Percentiles rank a stretch among this genome's conserved stretches.
These are phyloP conservation scores for Aspergillus baeticus DNA, from an alignment of 495 filamentous ascomycete species.

Conservation along the genomic window DNA sequence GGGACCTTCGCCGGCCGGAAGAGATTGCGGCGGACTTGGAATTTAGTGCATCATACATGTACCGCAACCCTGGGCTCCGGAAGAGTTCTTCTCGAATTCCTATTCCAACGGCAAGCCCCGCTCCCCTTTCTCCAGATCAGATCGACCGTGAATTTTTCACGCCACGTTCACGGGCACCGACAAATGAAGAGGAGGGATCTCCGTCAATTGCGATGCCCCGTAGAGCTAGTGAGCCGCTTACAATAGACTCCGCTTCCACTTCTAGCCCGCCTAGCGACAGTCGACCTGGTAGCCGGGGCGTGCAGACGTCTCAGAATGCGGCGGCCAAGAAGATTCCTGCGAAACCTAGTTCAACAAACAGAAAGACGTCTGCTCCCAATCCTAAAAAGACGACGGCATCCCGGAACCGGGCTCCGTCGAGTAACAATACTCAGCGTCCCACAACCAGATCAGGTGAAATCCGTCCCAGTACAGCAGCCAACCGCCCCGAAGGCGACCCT, in stretches of 20 bases:
- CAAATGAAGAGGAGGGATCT: conserved; percentile 60
- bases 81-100: conserved; percentile 77
- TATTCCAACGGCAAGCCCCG: conserved; percentile 71
- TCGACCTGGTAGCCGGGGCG: conserved; percentile 45
- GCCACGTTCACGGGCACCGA: conserved; percentile 57
- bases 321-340: conserved; percentile 28
- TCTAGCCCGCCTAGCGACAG: conserved; percentile 45
- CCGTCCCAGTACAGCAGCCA: conserved; percentile 58
- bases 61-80: conserved; percentile 42
- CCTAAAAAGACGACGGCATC: conserved; percentile 36
- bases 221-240: conserved; percentile 70
- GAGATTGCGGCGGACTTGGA: conserved; percentile 77
- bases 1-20: conserved; percentile 77
- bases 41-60: conserved; percentile 34
- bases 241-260: conserved; percentile 52
- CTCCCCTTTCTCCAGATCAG: conserved; percentile 66
- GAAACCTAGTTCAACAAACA: conserved; percentile 40
- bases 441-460: conserved; percentile 62
- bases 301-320: conserved; percentile 13
- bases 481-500: conserved; percentile 88
- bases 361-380: conserved; percentile 43
- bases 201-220: conserved; percentile 59
- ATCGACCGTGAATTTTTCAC: conserved; percentile 69
- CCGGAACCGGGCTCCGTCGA: conserved; percentile 37
- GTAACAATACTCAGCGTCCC: conserved; percentile 50